These are phyloP conservation scores for Cytospora paraplurivora DNA, from an alignment of 2,329 filamentous ascomycete genomes.

Conservation along the genomic window DNA sequence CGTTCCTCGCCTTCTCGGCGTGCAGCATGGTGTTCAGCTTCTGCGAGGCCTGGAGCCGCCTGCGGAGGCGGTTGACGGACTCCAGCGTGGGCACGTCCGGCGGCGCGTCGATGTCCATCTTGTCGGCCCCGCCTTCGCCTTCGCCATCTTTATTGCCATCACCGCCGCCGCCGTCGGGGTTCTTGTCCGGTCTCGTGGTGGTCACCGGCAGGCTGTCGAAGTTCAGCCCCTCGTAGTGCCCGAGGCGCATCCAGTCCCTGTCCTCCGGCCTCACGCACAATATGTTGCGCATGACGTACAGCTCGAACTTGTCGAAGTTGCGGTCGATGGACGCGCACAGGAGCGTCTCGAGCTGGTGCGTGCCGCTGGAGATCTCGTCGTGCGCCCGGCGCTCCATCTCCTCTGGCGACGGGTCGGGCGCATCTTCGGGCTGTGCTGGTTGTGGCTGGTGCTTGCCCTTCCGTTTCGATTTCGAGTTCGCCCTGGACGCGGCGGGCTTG, in stretches of 20 bases:
- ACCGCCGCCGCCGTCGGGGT: slow-evolving; percentile 8
- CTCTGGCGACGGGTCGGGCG: slow-evolving; percentile 26
- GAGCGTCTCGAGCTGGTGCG: slow-evolving; percentile 81
- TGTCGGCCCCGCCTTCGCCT: slow-evolving; percentile 27
- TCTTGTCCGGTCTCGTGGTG: not conserved
- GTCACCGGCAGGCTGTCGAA: slow-evolving; percentile 40
- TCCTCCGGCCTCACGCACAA: slow-evolving; percentile 70
- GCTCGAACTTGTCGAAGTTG: slow-evolving; percentile 84
- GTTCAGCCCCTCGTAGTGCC: slow-evolving; percentile 77
- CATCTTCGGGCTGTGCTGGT: slow-evolving; percentile 2
- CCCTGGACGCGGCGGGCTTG: slow-evolving; percentile 18
- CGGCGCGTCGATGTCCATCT: slow-evolving; percentile 31
- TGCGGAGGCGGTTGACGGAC: slow-evolving; percentile 70
- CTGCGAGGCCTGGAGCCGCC: slow-evolving; percentile 76
- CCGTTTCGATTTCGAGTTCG: slow-evolving; percentile 36
- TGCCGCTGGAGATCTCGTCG: slow-evolving; percentile 83
- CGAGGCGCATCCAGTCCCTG: slow-evolving; percentile 75
- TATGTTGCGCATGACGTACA: slow-evolving; percentile 88
- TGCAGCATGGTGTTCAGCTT: slow-evolving; percentile 71
- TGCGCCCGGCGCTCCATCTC: slow-evolving; percentile 51
- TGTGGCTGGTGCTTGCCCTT: slow-evolving; percentile 23
- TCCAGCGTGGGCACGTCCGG: slow-evolving; percentile 59
- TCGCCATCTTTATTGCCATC: not conserved
- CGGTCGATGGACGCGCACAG: slow-evolving; percentile 80
- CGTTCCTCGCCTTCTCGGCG: slow-evolving; percentile 72